phyloP scores from a whole-genome alignment of 2,329 filamentous ascomycete genomes.

The Akanthomyces dipterigenus region DNA sequence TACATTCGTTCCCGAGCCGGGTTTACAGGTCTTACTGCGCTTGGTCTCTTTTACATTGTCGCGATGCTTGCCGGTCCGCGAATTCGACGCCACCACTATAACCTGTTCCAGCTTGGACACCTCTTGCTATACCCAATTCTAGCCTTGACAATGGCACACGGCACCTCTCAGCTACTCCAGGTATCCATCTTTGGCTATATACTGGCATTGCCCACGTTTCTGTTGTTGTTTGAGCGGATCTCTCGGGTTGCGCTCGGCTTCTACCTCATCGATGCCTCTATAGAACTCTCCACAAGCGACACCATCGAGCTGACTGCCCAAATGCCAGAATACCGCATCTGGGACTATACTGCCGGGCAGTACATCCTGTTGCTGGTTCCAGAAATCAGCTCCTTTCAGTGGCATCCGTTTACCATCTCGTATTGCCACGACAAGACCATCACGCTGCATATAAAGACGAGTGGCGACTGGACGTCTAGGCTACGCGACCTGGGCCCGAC shows the following conservation, averaged over 20 bases:
- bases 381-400: constrained; percentile 45
- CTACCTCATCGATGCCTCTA: constrained; percentile 38
- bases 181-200: constrained; percentile 52
- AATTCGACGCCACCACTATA: constrained; percentile 45
- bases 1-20: constrained; percentile 43
- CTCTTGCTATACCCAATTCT: constrained; percentile 53
- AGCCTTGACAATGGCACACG: constrained; percentile 48
- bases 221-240: constrained; percentile 42
- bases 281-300: constrained; percentile 44
- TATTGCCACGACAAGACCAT: constrained; percentile 45
- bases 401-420: constrained; percentile 55
- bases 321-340: constrained; percentile 41
- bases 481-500: constrained; percentile 36
- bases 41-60: constrained; percentile 44
- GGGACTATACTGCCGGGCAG: constrained; percentile 50
- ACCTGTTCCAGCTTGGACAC: constrained; percentile 51
- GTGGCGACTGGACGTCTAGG: constrained; percentile 48
- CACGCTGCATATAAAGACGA: constrained; percentile 51
- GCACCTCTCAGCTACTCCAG: constrained; percentile 42
- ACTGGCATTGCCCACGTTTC: constrained; percentile 44
- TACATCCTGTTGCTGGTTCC: constrained; percentile 52
- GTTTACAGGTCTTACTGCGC: constrained; percentile 41
- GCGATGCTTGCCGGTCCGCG: constrained; percentile 42
- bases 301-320: constrained; percentile 43
- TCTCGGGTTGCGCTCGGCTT: constrained; percentile 42